Evolutionary conservation across 108 stramenopile species (phyloP).

Genomic region (Mediolabrus comicus): DNA sequence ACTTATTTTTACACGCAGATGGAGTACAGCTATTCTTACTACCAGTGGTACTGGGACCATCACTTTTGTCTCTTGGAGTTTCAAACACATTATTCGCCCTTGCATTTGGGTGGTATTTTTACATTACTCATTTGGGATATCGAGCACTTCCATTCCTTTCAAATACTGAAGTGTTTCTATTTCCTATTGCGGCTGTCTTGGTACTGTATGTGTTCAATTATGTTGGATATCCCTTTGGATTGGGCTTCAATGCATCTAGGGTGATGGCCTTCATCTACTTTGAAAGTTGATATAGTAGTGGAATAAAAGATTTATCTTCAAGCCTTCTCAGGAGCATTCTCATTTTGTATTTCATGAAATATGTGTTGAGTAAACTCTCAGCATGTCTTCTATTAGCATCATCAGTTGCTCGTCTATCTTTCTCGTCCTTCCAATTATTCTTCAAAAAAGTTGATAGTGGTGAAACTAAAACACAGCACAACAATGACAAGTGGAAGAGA

Average conservation of each 20-base stretch:
- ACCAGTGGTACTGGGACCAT: slow-evolving; percentile 85
- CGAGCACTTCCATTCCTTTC: slow-evolving; percentile 89
- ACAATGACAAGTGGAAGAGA: too few species aligned
- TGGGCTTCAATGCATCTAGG: slow-evolving; percentile 84
- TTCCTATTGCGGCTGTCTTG: slow-evolving; percentile 88
- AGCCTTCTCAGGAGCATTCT: too few species aligned
- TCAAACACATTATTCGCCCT: slow-evolving; percentile 91
- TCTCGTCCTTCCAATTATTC: too few species aligned
- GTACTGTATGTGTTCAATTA: slow-evolving; percentile 75
- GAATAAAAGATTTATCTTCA: too few species aligned
- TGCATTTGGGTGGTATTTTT: slow-evolving; percentile 92
- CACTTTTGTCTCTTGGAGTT: slow-evolving; percentile 73
- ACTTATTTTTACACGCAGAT: slow-evolving; percentile 47
- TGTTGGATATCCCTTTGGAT: slow-evolving; percentile 84
- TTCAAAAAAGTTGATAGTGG: too few species aligned
- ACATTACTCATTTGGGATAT: slow-evolving; percentile 96
- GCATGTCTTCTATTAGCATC: too few species aligned
- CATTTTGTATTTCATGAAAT: too few species aligned
- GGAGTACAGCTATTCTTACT: slow-evolving; percentile 94
- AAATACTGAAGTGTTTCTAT: slow-evolving; percentile 95
- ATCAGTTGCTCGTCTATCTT: too few species aligned
- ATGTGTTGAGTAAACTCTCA: too few species aligned
- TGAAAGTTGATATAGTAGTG: slow-evolving; percentile 47
- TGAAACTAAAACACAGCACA: too few species aligned
- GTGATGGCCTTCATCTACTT: slow-evolving; percentile 82